Percentiles rank a stretch among this genome's conserved stretches.
Evolutionary conservation across 169 alveolate species (phyloP).

Genomic region (Plasmodium knowlesi): DNA sequence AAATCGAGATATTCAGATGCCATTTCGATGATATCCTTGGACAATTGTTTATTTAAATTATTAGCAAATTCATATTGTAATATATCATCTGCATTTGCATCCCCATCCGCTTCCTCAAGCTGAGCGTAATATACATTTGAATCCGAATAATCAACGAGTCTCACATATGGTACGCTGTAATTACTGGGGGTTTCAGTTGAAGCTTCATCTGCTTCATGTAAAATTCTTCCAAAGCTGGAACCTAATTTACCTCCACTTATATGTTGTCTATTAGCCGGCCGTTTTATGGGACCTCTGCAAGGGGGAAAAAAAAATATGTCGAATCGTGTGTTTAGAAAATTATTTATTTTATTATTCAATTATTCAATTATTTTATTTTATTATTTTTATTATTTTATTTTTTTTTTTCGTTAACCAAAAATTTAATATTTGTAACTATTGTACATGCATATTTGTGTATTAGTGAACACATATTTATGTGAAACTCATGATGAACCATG

Average conservation of each 20-base stretch:
- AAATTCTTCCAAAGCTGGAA: not conserved
- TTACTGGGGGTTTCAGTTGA: not conserved
- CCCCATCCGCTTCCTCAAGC: not conserved
- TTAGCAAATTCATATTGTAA: not conserved
- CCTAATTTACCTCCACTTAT: not conserved
- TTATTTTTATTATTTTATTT: too few species aligned
- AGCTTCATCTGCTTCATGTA: not conserved
- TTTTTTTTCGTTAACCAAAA: not conserved
- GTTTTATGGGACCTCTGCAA: not conserved
- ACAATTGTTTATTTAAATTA: not conserved
- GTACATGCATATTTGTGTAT: not conserved
- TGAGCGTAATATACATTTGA: not conserved
- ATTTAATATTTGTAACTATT: too few species aligned
- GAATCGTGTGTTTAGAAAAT: not conserved
- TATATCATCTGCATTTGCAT: not conserved
- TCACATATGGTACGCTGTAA: not conserved
- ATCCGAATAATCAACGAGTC: not conserved
- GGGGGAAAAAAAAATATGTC: not conserved
- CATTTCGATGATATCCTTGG: not conserved
- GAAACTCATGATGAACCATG: not conserved
- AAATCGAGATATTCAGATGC: not conserved
- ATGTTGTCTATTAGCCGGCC: not conserved
- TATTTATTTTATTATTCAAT: too few species aligned
- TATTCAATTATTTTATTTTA: too few species aligned
- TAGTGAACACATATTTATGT: not conserved